phyloP scores from a whole-genome alignment of 305 asterid genomes.

The Andrographis paniculata region DNA sequence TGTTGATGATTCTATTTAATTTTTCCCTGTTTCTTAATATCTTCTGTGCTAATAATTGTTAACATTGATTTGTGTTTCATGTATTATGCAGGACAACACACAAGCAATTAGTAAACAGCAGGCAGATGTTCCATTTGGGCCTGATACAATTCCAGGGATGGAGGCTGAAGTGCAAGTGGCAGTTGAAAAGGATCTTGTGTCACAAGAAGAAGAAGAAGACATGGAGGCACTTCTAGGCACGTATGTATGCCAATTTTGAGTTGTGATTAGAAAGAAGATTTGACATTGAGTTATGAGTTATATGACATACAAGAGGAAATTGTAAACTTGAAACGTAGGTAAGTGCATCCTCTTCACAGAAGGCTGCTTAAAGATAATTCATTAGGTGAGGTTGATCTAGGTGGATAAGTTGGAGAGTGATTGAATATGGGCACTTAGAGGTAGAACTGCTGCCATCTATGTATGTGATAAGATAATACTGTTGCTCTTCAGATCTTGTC shows the following conservation, averaged over 20 bases:
- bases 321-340: neutral
- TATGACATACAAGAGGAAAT: neutral
- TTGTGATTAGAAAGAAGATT: neutral
- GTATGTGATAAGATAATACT: neutral
- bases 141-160: conserved; percentile 23
- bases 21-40: neutral
- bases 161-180: conserved; percentile 78
- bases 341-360: conserved; percentile 7
- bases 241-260: conserved; percentile 39
- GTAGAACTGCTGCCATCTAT: conserved; percentile 2
- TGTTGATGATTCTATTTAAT: conserved; percentile 9
- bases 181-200: conserved; percentile 92
- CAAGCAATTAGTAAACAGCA: conserved; percentile 50
- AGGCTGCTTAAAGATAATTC: conserved; percentile 9
- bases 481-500: too few species aligned
- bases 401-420: conserved; percentile 2
- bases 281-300: neutral
- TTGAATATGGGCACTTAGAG: neutral
- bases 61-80: conserved; percentile 17
- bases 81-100: conserved; percentile 54
- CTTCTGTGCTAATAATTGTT: conserved; percentile 5
- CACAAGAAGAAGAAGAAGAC: conserved; percentile 99
- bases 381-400: conserved; percentile 10
- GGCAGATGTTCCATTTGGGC: conserved; percentile 45
- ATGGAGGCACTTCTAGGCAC: conserved; percentile 99